Evolutionary conservation across 2,329 filamentous ascomycete genomes (phyloP).

Genomic region (Albophoma yamanashiensis): DNA sequence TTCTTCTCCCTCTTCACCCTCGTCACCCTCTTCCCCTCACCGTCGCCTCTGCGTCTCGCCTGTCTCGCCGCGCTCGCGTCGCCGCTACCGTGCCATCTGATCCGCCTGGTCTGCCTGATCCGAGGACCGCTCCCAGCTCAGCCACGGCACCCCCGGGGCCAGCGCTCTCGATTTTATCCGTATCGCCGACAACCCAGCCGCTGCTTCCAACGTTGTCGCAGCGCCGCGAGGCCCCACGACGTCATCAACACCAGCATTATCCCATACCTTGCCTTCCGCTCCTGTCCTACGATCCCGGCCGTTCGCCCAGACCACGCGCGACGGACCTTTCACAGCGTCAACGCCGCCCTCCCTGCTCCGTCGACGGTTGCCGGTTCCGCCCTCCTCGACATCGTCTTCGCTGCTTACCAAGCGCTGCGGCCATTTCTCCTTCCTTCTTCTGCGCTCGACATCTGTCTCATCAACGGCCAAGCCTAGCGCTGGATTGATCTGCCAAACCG

Average conservation of each 20-base stretch:
- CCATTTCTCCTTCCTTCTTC: not conserved
- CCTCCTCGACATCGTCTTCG: slow-evolving; percentile 33
- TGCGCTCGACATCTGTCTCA: not conserved
- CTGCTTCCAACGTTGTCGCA: slow-evolving; percentile 6
- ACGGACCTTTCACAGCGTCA: slow-evolving; percentile 39
- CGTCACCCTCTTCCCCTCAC: not conserved
- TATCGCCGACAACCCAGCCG: slow-evolving; percentile 7
- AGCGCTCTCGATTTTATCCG: slow-evolving; percentile 5
- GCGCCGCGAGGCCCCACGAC: slow-evolving; percentile 8
- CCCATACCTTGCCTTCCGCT: not conserved
- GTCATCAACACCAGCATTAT: slow-evolving; percentile 7
- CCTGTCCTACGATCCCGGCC: slow-evolving; percentile 9
- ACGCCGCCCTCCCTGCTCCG: slow-evolving; percentile 35
- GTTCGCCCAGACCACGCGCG: slow-evolving; percentile 27
- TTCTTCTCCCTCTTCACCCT: not conserved
- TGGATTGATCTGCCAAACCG: not conserved
- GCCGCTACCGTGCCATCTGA: not conserved
- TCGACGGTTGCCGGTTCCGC: slow-evolving; percentile 39
- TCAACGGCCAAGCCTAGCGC: not conserved
- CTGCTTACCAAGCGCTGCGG: not conserved
- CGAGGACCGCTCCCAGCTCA: not conserved
- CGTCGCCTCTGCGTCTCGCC: not conserved
- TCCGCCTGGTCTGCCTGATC: not conserved
- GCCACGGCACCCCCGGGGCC: not conserved
- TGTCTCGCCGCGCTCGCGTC: not conserved